phyloP scores from a whole-genome alignment of 2,329 filamentous ascomycete genomes.

The Didymella lethalis region DNA sequence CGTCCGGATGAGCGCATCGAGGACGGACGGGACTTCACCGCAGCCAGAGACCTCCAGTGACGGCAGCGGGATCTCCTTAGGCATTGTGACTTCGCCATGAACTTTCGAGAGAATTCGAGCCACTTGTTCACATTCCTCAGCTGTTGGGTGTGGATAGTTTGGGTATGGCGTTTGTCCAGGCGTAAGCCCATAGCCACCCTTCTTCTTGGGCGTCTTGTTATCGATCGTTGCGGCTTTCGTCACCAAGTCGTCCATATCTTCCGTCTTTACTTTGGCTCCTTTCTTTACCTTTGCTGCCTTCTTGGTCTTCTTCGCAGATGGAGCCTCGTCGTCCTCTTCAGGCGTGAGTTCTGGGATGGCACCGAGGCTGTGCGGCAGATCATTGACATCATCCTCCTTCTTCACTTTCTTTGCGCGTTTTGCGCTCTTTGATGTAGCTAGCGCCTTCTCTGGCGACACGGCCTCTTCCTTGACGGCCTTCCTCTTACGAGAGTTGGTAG shows the following conservation, averaged over 20 bases:
- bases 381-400: conserved; percentile 54
- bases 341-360: conserved; percentile 28
- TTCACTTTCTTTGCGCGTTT: conserved; percentile 50
- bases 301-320: conserved; percentile 28
- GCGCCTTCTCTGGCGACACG: conserved; percentile 13
- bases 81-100: conserved; percentile 71
- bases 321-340: conserved; percentile 13
- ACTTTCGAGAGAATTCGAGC: conserved; percentile 68
- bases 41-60: conserved; percentile 76
- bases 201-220: conserved; percentile 46
- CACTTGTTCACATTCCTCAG: conserved; percentile 74
- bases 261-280: conserved; percentile 27
- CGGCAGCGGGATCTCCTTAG: conserved; percentile 72
- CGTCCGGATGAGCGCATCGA: conserved; percentile 70
- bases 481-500: conserved; percentile 36
- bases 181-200: conserved; percentile 54
- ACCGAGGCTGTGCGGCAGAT: conserved; percentile 66
- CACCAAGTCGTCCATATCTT: conserved; percentile 34
- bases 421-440: conserved; percentile 32
- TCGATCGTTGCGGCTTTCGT: conserved; percentile 38
- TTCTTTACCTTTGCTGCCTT: conserved; percentile 32
- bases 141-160: conserved; percentile 69
- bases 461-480: conserved; percentile 38
- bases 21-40: conserved; percentile 70
- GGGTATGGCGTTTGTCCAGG: conserved; percentile 71